Percentiles rank a stretch among this genome's conserved stretches.
Evolutionary conservation across 1,284 basidiomycete genomes (phyloP).

Genomic region (Tilletia walkeri): DNA sequence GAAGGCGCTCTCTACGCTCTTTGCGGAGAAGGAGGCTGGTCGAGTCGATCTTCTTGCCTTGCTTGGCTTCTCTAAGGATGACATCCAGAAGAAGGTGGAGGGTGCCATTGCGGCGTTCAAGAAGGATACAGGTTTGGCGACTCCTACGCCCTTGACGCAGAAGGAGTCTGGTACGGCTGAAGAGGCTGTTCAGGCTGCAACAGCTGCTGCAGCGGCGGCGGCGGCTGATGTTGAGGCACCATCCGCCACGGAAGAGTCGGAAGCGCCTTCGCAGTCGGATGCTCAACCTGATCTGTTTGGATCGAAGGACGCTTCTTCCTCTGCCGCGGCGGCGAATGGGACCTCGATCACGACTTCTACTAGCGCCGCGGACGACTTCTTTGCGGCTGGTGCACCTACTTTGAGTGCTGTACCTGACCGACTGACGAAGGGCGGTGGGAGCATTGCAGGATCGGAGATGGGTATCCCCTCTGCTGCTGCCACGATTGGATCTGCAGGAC

Average conservation of each 20-base stretch:
- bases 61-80: conserved; percentile 87
- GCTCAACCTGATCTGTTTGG: conserved; percentile 8
- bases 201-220: conserved; percentile 26
- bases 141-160: background rate
- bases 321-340: background rate
- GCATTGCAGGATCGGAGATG: conserved; percentile 2
- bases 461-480: conserved; percentile 60
- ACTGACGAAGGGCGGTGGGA: conserved; percentile 55
- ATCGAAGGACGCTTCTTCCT: background rate
- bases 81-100: conserved; percentile 75
- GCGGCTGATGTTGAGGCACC: background rate
- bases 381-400: conserved; percentile 16
- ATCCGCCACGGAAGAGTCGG: background rate
- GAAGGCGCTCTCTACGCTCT: conserved; percentile 84
- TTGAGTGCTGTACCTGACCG: conserved; percentile 26
- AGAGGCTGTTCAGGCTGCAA: conserved; percentile 16
- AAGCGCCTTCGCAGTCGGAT: background rate
- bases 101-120: conserved; percentile 77
- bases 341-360: background rate
- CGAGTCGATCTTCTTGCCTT: conserved; percentile 85
- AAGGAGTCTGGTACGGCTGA: conserved; percentile 22
- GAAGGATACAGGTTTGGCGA: conserved; percentile 22
- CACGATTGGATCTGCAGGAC: conserved; percentile 43
- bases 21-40: conserved; percentile 71
- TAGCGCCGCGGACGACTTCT: conserved; percentile 11